A percentile compares a stretch with the other conserved stretches of the same genome.
These are phyloP conservation scores for Botryotinia calthae DNA, from an alignment of 2,329 filamentous ascomycete species.

Conservation along the genomic window DNA sequence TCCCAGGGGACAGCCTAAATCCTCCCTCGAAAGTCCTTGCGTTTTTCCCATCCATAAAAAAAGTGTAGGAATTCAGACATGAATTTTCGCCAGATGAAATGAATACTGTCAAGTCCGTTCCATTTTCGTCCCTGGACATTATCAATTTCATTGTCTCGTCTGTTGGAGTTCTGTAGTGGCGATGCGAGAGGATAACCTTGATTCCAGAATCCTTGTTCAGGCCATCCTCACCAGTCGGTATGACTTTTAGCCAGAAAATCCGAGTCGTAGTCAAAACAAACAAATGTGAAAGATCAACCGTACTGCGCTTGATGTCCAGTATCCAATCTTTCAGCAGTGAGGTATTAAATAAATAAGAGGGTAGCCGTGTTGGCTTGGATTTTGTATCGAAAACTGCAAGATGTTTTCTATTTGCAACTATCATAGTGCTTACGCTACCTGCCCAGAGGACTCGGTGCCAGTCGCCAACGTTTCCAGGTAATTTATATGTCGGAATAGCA, in stretches of 20 bases:
- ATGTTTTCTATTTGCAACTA: constrained; percentile 44
- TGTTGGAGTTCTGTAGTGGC: constrained; percentile 44
- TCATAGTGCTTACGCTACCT: constrained; percentile 45
- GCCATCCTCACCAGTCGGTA: constrained; percentile 25
- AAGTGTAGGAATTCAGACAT: constrained; percentile 35
- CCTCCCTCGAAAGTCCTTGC: constrained; percentile 28
- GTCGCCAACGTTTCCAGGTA: constrained; percentile 37
- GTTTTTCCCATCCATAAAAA: constrained; percentile 23
- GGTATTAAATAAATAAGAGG: constrained; percentile 26
- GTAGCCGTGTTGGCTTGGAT: constrained; percentile 26
- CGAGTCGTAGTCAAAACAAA: constrained; percentile 52
- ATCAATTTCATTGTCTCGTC: constrained; percentile 44
- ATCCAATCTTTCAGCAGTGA: constrained; percentile 46
- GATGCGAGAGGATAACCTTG: constrained; percentile 44
- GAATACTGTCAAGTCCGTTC: constrained; percentile 26
- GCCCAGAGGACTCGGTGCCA: constrained; percentile 52
- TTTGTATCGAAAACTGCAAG: constrained; percentile 37
- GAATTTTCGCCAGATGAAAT: constrained; percentile 32
- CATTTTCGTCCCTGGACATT: constrained; percentile 33
- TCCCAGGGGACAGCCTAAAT: constrained; percentile 24
- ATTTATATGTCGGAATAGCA: constrained; percentile 2
- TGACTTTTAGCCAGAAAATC: constrained; percentile 37
- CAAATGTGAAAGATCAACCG: constrained; percentile 47
- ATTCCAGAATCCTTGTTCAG: constrained; percentile 20
- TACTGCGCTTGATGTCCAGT: constrained; percentile 54